phyloP scores from a whole-genome alignment of 441 rosid genomes.

The Populus hybrid region DNA sequence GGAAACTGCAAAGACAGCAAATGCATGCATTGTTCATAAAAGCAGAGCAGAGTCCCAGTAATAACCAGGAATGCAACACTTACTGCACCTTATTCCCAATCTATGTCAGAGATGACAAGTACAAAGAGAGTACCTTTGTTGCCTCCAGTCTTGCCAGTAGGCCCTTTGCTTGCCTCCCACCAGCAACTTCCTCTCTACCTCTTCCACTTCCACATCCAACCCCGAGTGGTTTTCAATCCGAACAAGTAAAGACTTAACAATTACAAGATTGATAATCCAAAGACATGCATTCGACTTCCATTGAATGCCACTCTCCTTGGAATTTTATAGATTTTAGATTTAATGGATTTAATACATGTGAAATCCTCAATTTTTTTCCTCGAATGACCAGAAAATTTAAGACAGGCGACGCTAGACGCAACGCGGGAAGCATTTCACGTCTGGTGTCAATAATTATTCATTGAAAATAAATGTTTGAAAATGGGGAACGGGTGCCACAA shows the following conservation, averaged over 20 bases:
- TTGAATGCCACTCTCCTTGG: neutral
- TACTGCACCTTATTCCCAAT: neutral
- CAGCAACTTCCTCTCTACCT: constrained; percentile 53
- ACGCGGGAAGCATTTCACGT: too few species aligned
- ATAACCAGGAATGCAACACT: neutral
- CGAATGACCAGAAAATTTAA: neutral
- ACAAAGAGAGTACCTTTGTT: constrained; percentile 29
- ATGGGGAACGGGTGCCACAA: too few species aligned
- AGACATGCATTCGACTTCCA: neutral
- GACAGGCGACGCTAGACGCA: neutral
- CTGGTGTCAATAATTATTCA: neutral
- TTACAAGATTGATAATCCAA: neutral
- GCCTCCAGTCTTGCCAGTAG: constrained; percentile 35
- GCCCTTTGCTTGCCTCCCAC: constrained; percentile 48
- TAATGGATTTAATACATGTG: neutral
- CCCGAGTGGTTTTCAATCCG: constrained; percentile 54
- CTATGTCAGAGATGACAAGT: neutral
- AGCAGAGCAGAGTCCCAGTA: neutral
- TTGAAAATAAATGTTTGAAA: too few species aligned
- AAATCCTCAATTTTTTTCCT: neutral
- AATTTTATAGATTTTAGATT: neutral
- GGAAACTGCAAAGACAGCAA: constrained; percentile 10
- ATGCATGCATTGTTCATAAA: neutral
- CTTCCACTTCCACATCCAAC: constrained; percentile 58
- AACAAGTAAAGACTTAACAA: neutral